Evolutionary conservation across 768 basidiomycete genomes (phyloP).

Genomic region (Boletus subparvulus): DNA sequence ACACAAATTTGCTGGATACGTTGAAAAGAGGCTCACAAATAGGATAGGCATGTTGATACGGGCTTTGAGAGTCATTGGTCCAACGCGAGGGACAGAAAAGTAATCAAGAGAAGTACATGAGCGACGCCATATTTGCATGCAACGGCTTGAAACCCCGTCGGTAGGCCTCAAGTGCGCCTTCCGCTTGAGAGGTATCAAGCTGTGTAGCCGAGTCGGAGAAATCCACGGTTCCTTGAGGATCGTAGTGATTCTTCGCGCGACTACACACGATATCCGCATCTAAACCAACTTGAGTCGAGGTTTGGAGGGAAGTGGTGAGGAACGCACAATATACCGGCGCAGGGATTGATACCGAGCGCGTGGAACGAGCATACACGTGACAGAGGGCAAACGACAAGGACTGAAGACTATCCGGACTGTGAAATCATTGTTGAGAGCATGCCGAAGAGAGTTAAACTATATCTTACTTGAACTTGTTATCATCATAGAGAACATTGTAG

Average conservation of each 20-base stretch:
- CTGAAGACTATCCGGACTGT: conserved; percentile 67
- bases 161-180: conserved; percentile 48
- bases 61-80: neutral
- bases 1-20: neutral
- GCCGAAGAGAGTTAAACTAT: neutral
- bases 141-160: conserved; percentile 55
- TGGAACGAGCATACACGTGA: conserved; percentile 78
- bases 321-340: conserved; percentile 77
- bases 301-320: neutral
- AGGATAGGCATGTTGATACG: neutral
- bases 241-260: conserved; percentile 79
- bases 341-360: conserved; percentile 79
- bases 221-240: conserved; percentile 56
- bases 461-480: conserved; percentile 59
- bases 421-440: conserved; percentile 8
- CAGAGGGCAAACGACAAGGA: conserved; percentile 71
- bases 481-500: conserved; percentile 45
- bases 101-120: conserved; percentile 60
- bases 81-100: neutral
- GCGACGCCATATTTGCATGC: conserved; percentile 45
- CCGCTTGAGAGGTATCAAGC: conserved; percentile 39
- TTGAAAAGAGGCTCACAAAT: neutral
- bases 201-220: conserved; percentile 61
- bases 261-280: conserved; percentile 79
- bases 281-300: conserved; percentile 26